Conservation (phyloP, 805 yeast genomes). For the Myxozyma neotropica region DNA sequence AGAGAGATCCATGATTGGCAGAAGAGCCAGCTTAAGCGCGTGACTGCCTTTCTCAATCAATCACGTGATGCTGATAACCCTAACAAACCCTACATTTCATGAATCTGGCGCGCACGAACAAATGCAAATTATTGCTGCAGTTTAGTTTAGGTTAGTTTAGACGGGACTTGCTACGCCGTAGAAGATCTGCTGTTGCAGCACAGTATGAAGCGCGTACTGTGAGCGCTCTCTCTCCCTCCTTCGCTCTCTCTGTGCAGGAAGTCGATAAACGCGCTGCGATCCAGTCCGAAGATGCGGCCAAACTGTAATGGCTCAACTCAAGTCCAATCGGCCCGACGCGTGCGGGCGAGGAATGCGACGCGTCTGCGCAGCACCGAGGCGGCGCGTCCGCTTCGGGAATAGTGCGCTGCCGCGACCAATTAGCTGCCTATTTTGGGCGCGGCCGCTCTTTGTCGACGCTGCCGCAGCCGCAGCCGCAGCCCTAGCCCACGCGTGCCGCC, state of each 20-base stretch:
- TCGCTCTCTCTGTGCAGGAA: background rate
- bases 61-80: background rate
- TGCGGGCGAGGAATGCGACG: slow-evolving; percentile 8
- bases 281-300: no score
- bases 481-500: slow-evolving; percentile 5
- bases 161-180: no score
- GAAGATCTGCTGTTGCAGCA: no score
- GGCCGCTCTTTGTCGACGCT: background rate
- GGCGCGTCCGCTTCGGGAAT: slow-evolving; percentile 8
- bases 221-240: no score
- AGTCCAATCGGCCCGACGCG: background rate
- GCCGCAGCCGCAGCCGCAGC: slow-evolving; percentile 5
- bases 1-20: no score
- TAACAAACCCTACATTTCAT: no score
- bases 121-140: no score
- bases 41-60: no score
- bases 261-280: background rate
- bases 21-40: background rate
- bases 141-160: no score
- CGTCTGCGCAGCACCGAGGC: slow-evolving; percentile 16
- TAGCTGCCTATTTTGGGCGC: slow-evolving; percentile 3
- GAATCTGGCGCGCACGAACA: no score
- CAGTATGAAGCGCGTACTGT: no score
- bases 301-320: no score
- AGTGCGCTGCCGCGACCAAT: slow-evolving; percentile 3